Evolutionary conservation across 441 rosid genomes (phyloP), one percentile per base, ranked within the genome.

Genomic region (Arabidopsis hybrid): DNA sequence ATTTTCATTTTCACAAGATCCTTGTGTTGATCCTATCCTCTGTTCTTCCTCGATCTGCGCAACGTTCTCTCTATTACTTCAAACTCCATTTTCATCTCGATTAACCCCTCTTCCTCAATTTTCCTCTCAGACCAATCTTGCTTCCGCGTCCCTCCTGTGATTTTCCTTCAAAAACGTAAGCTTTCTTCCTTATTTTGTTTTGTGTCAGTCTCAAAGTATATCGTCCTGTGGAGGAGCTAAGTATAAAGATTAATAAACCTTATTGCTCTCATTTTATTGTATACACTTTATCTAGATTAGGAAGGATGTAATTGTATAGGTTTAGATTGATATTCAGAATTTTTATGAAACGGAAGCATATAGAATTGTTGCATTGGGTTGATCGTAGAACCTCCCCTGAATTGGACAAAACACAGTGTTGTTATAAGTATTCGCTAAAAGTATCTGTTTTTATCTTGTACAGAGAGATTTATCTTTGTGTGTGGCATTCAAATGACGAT

Each of bases 21-120:
- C 26, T 75, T 55, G 62, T 26, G 11, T 42, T 26, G 58, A 55
- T 70, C 60, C 55, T 57, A 64, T 64, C 75, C 71, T 70, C 80
- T 70, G 52, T 34, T 38, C 56, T 64, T 70, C 75, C 66, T 69
- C 65, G 70, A 10, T 55, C 59, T 47, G 64, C 38, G 49, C 50
- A 51, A 2, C 46, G 34, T 17, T 26, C 51, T 46, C 17, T 52
- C 65, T 52, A 36, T 35, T 57, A 38, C 31, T 34, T 34, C 12
- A 62, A 34, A 31, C 4, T 59, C 6, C 26, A 21, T 21, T 21
- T 21, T 21, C 26, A 21, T 42, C 51, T 56, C 43, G 0, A 36
- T 26, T 46, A 42, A 47, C 7, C 31, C 12, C 2, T 53, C 63
- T 57, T 57, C 62, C n/a, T 60, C 56, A 40, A 29, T 35, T 8